phyloP scores from a whole-genome alignment of 345 rosid species.

The Salix purpurea region DNA sequence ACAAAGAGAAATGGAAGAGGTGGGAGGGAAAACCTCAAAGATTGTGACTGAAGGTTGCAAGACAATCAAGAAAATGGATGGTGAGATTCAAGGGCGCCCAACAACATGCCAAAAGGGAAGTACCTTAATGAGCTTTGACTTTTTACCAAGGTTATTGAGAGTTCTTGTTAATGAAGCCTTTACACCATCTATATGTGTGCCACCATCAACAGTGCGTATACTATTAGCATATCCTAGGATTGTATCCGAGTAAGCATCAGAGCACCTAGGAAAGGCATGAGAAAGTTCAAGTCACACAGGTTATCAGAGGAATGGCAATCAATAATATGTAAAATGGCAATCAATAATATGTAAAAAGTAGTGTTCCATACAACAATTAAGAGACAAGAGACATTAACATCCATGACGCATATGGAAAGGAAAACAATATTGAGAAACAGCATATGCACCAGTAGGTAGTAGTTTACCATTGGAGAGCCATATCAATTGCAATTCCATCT shows the following conservation, averaged over 20 bases:
- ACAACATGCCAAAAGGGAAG: conserved; percentile 3
- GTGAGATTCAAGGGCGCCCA: background rate
- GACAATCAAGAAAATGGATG: background rate
- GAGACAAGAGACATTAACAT: background rate
- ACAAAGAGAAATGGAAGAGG: background rate
- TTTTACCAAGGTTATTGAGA: conserved; percentile 80
- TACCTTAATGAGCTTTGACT: conserved; percentile 82
- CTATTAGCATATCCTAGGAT: conserved; percentile 96
- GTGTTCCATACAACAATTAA: background rate
- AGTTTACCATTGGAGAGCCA: conserved; percentile 89
- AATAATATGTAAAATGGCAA: background rate
- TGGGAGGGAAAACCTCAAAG: background rate
- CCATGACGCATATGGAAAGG: background rate
- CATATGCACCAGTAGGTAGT: conserved; percentile 9
- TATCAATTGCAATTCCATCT: conserved; percentile 63
- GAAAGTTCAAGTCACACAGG: conserved; percentile 13
- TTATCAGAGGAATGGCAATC: background rate
- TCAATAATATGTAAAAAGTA: background rate
- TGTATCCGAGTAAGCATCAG: conserved; percentile 96
- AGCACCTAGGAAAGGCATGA: conserved; percentile 58
- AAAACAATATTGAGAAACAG: conserved; percentile 1
- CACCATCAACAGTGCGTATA: conserved; percentile 94
- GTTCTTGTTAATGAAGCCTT: conserved; percentile 90
- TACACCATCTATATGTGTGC: conserved; percentile 92
- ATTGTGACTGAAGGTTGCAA: background rate